Conservation (phyloP, 192 early-diverging fungal species). For the Podila epigama region DNA sequence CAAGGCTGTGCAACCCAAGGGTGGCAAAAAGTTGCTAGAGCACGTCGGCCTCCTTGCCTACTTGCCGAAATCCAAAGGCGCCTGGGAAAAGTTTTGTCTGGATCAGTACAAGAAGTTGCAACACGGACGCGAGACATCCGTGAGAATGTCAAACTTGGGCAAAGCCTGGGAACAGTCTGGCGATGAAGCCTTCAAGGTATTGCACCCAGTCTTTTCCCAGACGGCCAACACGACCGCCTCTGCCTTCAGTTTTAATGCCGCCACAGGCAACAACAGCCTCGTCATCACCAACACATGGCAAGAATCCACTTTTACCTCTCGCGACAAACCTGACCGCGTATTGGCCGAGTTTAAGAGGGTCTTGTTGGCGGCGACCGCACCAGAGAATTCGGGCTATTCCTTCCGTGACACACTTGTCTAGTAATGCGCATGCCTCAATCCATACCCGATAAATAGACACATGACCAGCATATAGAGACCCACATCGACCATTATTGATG, state of each 20-base stretch:
- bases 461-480: not conserved
- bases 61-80: slow-evolving; percentile 7
- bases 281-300: slow-evolving; percentile 12
- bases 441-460: too few species aligned
- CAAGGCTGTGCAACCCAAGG: not conserved
- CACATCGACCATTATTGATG: not conserved
- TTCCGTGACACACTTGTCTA: slow-evolving; percentile 15
- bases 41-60: slow-evolving; percentile 17
- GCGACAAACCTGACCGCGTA: not conserved
- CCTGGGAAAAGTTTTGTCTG: slow-evolving; percentile 19
- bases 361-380: slow-evolving; percentile 12
- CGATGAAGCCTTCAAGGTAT: not conserved
- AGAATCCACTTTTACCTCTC: slow-evolving; percentile 4
- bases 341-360: slow-evolving; percentile 27
- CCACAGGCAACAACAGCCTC: slow-evolving; percentile 25
- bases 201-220: slow-evolving; percentile 23
- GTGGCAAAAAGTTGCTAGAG: not conserved
- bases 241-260: slow-evolving; percentile 12
- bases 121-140: slow-evolving; percentile 17
- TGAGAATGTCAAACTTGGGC: slow-evolving; percentile 29
- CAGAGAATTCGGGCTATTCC: slow-evolving; percentile 3
- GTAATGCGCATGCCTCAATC: too few species aligned
- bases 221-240: not conserved
- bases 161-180: slow-evolving; percentile 12
- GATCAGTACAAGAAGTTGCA: slow-evolving; percentile 23